Evolutionary conservation across 2,329 filamentous ascomycete species (phyloP), one percentile per base, ranked within the genome.

Genomic region (Penicillium hordei): DNA sequence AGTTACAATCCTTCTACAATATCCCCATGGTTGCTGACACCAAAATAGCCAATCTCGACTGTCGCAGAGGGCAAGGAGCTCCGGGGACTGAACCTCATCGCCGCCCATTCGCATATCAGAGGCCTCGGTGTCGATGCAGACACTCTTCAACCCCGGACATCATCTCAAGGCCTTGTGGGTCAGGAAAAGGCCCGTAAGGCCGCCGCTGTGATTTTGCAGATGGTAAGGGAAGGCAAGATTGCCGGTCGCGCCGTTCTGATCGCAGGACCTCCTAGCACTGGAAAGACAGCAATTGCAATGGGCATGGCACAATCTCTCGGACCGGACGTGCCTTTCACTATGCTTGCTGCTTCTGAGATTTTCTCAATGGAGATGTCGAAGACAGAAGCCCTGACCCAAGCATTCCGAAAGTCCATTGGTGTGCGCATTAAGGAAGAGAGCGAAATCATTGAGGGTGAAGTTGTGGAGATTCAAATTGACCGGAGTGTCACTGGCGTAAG

Each of bases 281-380:
- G 94, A 71, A 99, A 99, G 81, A 99, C 94, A 0, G 94, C 94
- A 48, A 96, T 99, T 68, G 94, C 94, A 51, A 97, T 97, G 90
- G 94, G 93, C 48, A 97, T 99, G 93, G 89, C 94, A 38, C 94
- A 99, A 75, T 96, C 93, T 31, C 85, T 99, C 52, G 94, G 93
- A 45, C 79, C 92, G 48, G 94, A 99, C 74, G 93, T 97, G 2
- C 94, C 94, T 4, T 99, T 99, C 75, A 99, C 94, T 23, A 93
- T 92, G 78, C 88, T 97, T 62, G 91, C 94, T 43, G 92, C 93
- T 15, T 96, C 93, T 58, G 94, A 99, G 76, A 97, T 99, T 70
- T 99, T 97, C 80, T 97, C 93, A 27, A 85, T 97, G 71, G 94
- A 99, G 78, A 97, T 99, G 93, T 96, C 92, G 69, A 99, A 99